phyloP scores from a whole-genome alignment of 1,284 basidiomycete species.

The Ustilago shanxiensis region DNA sequence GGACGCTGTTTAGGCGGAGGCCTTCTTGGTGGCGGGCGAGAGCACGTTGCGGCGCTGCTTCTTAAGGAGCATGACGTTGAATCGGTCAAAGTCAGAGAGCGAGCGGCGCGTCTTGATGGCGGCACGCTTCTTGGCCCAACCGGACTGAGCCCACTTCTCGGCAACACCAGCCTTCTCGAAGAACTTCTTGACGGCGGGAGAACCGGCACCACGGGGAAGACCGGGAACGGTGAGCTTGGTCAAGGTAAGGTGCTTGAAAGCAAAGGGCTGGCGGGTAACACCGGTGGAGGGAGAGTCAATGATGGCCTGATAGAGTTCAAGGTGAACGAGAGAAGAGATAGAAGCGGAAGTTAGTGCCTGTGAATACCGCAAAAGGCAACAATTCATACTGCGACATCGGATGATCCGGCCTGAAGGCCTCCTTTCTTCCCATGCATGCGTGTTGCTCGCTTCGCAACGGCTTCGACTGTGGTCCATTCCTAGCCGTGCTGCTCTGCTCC shows the following conservation, averaged over 20 bases:
- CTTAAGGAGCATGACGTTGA: conserved; percentile 76
- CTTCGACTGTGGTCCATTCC: too few relatives aligned
- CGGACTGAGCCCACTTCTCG: conserved; percentile 80
- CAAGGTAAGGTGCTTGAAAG: conserved; percentile 92
- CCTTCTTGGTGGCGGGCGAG: conserved; percentile 60
- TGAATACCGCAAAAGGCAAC: neutral
- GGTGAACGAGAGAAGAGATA: neutral
- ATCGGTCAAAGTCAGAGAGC: conserved; percentile 90
- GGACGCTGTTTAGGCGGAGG: conserved; percentile 56
- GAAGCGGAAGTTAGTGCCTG: conserved; percentile 21
- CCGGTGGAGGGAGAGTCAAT: conserved; percentile 92
- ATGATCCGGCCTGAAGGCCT: neutral
- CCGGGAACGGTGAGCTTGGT: conserved; percentile 86
- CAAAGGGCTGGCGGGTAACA: conserved; percentile 90
- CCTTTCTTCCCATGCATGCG: too few relatives aligned
- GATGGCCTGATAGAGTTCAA: conserved; percentile 79
- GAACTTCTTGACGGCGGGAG: conserved; percentile 85
- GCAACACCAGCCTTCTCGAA: conserved; percentile 84
- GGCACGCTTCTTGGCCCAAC: conserved; percentile 91
- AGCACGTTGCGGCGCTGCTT: conserved; percentile 73
- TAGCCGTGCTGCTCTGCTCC: neutral
- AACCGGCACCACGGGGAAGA: conserved; percentile 88
- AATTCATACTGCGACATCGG: neutral
- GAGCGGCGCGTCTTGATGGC: conserved; percentile 82
- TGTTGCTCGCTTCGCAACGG: too few relatives aligned